Evolutionary conservation across 768 basidiomycete genomes (phyloP).

Genomic region (Russula dissimulans): DNA sequence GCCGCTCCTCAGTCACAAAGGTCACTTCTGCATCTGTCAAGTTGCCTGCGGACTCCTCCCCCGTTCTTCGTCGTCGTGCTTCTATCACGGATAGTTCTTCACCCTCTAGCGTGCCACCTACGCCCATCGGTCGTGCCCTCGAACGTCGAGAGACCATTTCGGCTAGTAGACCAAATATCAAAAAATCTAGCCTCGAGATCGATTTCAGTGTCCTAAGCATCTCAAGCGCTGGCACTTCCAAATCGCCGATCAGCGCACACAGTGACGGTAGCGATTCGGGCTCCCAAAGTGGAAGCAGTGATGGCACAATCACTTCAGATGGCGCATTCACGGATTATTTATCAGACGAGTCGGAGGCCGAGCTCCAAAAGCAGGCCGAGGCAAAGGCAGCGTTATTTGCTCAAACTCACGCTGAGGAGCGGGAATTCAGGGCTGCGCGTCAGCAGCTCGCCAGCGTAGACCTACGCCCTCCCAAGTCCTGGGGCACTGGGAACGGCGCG

Average conservation of each 20-base stretch:
- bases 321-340: slow-evolving; percentile 85
- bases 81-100: slow-evolving; percentile 15
- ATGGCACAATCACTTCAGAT: slow-evolving; percentile 75
- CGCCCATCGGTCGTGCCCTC: slow-evolving; percentile 4
- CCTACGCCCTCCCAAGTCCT: slow-evolving; percentile 66
- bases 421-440: slow-evolving; percentile 72
- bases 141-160: slow-evolving; percentile 21
- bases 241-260: slow-evolving; percentile 36
- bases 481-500: slow-evolving; percentile 38
- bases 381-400: slow-evolving; percentile 66
- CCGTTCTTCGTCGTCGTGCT: slow-evolving; percentile 19
- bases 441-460: slow-evolving; percentile 69
- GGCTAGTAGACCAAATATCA: slow-evolving; percentile 13
- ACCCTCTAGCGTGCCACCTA: not conserved
- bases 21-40: slow-evolving; percentile 23
- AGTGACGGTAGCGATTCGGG: slow-evolving; percentile 47
- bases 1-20: slow-evolving; percentile 38
- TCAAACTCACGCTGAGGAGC: slow-evolving; percentile 73
- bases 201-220: slow-evolving; percentile 34
- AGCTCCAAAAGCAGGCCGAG: slow-evolving; percentile 80
- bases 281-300: slow-evolving; percentile 42
- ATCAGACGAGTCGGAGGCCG: slow-evolving; percentile 88
- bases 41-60: slow-evolving; percentile 27
- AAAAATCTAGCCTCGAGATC: slow-evolving; percentile 28
- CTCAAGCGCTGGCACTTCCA: slow-evolving; percentile 22